Conservation (phyloP, 345 rosid species). For the Eucalyptus albens region DNA sequence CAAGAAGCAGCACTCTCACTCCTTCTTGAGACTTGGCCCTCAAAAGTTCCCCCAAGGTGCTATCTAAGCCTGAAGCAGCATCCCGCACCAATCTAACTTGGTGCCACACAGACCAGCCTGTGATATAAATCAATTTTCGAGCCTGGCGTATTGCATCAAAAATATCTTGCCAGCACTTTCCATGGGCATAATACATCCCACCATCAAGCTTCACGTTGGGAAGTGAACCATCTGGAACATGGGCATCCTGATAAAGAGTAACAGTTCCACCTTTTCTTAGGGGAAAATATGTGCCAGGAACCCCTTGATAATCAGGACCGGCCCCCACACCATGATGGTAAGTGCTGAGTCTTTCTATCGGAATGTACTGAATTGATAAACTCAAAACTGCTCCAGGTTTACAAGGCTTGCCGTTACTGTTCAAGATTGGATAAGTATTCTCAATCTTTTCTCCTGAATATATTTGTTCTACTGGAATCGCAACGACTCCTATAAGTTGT, state of each 20-base stretch:
- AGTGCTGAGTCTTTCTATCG: constrained; percentile 51
- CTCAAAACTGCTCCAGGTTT: constrained; percentile 67
- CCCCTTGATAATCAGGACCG: constrained; percentile 75
- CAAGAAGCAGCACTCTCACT: constrained; percentile 85
- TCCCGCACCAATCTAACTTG: constrained; percentile 61
- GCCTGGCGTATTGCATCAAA: constrained; percentile 78
- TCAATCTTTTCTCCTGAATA: constrained; percentile 50
- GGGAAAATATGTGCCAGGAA: constrained; percentile 93
- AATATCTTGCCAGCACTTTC: constrained; percentile 89
- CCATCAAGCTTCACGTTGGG: constrained; percentile 46
- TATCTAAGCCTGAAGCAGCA: constrained; percentile 26
- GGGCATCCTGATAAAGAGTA: constrained; percentile 93
- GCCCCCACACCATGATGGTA: constrained; percentile 79
- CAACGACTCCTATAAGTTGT: constrained; percentile 65
- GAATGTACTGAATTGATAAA: constrained; percentile 69
- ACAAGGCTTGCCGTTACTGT: constrained; percentile 53
- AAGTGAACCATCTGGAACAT: constrained; percentile 79
- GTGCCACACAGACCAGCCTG: constrained; percentile 99
- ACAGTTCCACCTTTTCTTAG: constrained; percentile 75
- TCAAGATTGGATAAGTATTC: constrained; percentile 51
- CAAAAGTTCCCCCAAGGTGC: constrained; percentile 70
- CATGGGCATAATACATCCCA: constrained; percentile 60
- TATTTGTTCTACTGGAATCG: constrained; percentile 74
- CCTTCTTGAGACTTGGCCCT: constrained; percentile 90
- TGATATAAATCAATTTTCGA: constrained; percentile 68